phyloP scores from a whole-genome alignment of 768 basidiomycete species.

The Boletus edulis region DNA sequence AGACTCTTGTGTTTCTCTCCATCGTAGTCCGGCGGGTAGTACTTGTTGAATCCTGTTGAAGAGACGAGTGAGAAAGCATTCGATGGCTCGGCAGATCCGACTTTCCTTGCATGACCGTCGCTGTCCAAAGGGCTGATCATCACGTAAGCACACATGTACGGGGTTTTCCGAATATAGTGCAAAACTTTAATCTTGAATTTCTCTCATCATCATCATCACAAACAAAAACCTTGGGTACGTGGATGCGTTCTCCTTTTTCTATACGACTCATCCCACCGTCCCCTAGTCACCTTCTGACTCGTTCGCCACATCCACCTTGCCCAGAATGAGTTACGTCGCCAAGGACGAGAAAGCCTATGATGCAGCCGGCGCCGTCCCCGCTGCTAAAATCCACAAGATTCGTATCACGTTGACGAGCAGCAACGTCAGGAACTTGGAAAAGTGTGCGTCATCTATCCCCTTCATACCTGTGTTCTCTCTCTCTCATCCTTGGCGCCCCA shows the following conservation, averaged over 20 bases:
- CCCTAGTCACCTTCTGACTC: conserved; percentile 82
- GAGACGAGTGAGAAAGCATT: conserved; percentile 4
- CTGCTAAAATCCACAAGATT: conserved; percentile 97
- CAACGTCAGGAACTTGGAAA: conserved; percentile 98
- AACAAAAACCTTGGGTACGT: conserved; percentile 27
- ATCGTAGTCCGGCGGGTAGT: conserved; percentile 77
- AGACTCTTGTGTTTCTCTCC: conserved; percentile 68
- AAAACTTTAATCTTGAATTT: conserved; percentile 34
- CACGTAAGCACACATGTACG: conserved; percentile 7
- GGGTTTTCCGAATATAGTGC: conserved; percentile 10
- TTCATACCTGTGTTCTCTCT: too few species aligned
- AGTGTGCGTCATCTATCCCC: conserved; percentile 57
- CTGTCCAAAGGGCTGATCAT: background rate
- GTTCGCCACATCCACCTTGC: conserved; percentile 30
- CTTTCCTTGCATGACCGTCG: conserved; percentile 42
- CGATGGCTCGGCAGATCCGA: conserved; percentile 2
- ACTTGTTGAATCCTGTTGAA: conserved; percentile 66
- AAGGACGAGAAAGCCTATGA: conserved; percentile 99
- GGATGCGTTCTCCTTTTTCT: background rate
- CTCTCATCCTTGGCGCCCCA: conserved; percentile 29
- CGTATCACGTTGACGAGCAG: conserved; percentile 97
- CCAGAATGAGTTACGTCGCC: conserved; percentile 96
- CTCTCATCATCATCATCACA: conserved; percentile 26
- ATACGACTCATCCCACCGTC: background rate
- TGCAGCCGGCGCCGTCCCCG: conserved; percentile 82